A percentile compares a stretch with the other conserved stretches of the same genome.
Evolutionary conservation across 1,284 basidiomycete species (phyloP).

Genomic region (Ceratobasidium papillatum): DNA sequence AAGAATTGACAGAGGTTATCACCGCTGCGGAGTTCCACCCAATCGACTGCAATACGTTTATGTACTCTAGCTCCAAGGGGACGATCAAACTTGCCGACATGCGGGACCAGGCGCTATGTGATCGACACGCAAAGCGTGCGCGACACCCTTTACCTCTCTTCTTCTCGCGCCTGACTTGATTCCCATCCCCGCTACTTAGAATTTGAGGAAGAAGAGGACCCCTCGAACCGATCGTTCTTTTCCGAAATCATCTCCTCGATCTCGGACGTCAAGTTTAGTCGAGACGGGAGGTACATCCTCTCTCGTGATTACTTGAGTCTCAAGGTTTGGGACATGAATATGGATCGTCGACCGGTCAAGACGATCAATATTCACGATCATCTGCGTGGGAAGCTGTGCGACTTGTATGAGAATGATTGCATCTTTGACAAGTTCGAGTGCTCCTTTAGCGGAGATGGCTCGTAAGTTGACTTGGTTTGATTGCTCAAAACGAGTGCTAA

Average conservation of each 20-base stretch:
- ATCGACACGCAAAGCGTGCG: constrained; percentile 95
- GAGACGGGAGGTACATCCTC: constrained; percentile 96
- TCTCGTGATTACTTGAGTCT: constrained; percentile 97
- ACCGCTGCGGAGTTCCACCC: constrained; percentile 99
- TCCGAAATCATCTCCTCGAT: constrained; percentile 99
- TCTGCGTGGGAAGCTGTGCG: constrained; percentile 95
- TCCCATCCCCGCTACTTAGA: constrained; percentile 60
- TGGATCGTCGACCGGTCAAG: constrained; percentile 96
- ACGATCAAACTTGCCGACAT: constrained; percentile 99
- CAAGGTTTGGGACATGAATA: constrained; percentile 99
- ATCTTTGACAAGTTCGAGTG: constrained; percentile 99
- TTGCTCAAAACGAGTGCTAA: constrained; percentile 38
- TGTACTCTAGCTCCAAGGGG: constrained; percentile 99
- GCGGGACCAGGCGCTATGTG: constrained; percentile 97
- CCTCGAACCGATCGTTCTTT: constrained; percentile 97
- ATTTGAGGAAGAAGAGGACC: constrained; percentile 99
- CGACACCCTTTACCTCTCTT: constrained; percentile 45
- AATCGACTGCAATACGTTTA: constrained; percentile 96
- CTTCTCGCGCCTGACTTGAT: constrained; percentile 38
- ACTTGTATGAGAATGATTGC: constrained; percentile 99
- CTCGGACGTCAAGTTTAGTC: constrained; percentile 99
- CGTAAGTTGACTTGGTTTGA: constrained; percentile 66
- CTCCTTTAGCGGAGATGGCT: constrained; percentile 93
- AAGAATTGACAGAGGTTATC: constrained; percentile 99
- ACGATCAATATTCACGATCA: constrained; percentile 99